Percentiles rank a stretch among this genome's conserved stretches.
Evolutionary conservation across 208 protist species (phyloP).

Genomic region (Pavlovales sp.): DNA sequence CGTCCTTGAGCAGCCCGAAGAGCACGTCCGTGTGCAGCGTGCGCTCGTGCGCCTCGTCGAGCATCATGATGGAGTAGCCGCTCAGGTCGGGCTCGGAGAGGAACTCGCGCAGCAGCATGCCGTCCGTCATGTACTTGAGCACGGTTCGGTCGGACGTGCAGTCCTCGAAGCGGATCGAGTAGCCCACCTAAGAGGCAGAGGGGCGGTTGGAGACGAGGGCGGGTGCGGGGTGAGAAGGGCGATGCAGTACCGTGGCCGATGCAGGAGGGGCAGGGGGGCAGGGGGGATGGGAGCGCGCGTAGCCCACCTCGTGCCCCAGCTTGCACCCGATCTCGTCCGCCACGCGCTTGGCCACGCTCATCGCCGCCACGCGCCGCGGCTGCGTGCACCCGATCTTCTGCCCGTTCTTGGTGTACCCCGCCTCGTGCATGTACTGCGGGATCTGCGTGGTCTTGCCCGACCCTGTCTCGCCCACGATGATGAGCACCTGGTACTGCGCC

Average conservation of each 20-base stretch:
- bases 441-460: slow-evolving; percentile 94
- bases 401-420: slow-evolving; percentile 77
- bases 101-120: slow-evolving; percentile 68
- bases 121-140: slow-evolving; percentile 69
- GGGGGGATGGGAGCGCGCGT: slow-evolving; percentile 17
- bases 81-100: slow-evolving; percentile 79
- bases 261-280: too few species aligned
- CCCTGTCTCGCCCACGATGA: slow-evolving; percentile 92
- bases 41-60: slow-evolving; percentile 97
- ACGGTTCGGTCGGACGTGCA: slow-evolving; percentile 52
- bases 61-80: slow-evolving; percentile 92
- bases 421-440: slow-evolving; percentile 87
- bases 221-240: too few species aligned
- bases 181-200: slow-evolving; percentile 65
- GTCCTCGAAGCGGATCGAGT: slow-evolving; percentile 71
- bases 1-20: slow-evolving; percentile 79
- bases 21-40: slow-evolving; percentile 86
- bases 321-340: slow-evolving; percentile 67
- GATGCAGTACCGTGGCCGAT: too few species aligned
- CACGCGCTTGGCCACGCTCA: slow-evolving; percentile 69
- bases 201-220: background rate
- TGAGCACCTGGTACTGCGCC: slow-evolving; percentile 76
- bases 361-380: slow-evolving; percentile 74
- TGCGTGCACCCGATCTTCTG: slow-evolving; percentile 71
- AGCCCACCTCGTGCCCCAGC: slow-evolving; percentile 56